Percentiles rank a stretch among this genome's conserved stretches.
Evolutionary conservation across 2,329 filamentous ascomycete genomes (phyloP).

Genomic region (Sclerotinia trifoliorum): DNA sequence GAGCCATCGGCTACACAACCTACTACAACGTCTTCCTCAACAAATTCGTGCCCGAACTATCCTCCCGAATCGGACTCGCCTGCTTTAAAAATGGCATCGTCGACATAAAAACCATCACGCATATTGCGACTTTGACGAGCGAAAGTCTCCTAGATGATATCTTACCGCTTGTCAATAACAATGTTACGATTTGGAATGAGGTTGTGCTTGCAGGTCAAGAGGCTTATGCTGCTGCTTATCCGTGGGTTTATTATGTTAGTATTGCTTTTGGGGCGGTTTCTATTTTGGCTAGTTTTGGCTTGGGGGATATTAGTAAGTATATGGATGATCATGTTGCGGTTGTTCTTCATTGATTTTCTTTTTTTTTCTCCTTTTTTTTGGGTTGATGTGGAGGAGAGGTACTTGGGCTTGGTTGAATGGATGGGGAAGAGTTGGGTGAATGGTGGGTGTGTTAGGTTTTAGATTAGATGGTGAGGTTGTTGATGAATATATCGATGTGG

Average conservation of each 20-base stretch:
- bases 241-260: constrained; percentile 60
- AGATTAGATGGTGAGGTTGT: neutral
- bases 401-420: neutral
- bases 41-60: constrained; percentile 41
- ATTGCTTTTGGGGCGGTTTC: constrained; percentile 59
- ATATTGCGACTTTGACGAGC: constrained; percentile 54
- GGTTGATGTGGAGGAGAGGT: neutral
- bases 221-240: constrained; percentile 58
- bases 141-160: constrained; percentile 52
- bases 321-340: constrained; percentile 60
- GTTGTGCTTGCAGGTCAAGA: constrained; percentile 56
- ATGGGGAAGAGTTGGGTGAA: neutral
- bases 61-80: constrained; percentile 32
- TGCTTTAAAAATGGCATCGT: constrained; percentile 31
- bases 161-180: constrained; percentile 53
- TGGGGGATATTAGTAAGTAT: constrained; percentile 58
- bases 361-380: neutral
- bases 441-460: neutral
- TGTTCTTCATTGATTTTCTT: constrained; percentile 16
- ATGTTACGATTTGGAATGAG: constrained; percentile 49
- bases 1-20: constrained; percentile 61
- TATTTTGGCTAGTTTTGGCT: constrained; percentile 56
- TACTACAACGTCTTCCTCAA: constrained; percentile 55
- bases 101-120: constrained; percentile 45
- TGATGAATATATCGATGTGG: neutral